A percentile compares a stretch with the other conserved stretches of the same genome.
Evolutionary conservation across 2,329 filamentous ascomycete genomes (phyloP).

Genomic region (Myriangium duriaei): DNA sequence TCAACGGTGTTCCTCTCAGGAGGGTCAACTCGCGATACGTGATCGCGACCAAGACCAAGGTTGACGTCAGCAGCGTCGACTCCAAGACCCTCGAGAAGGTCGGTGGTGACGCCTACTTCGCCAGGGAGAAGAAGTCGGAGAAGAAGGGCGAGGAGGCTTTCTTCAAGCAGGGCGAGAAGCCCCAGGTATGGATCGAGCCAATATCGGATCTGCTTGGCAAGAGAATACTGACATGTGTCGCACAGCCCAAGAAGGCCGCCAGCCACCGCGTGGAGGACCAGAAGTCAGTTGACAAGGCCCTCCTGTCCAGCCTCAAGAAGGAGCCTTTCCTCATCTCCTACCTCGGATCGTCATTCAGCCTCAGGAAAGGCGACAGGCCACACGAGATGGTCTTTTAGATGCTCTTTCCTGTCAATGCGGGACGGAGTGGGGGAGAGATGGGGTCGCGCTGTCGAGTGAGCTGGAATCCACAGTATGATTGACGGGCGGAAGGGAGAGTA

Average conservation of each 20-base stretch:
- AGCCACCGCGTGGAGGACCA: slow-evolving; percentile 91
- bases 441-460: slow-evolving; percentile 8
- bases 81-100: slow-evolving; percentile 63
- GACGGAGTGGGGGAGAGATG: slow-evolving; percentile 1
- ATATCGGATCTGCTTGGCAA: not conserved
- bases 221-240: slow-evolving; percentile 3
- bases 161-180: slow-evolving; percentile 98
- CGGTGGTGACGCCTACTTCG: slow-evolving; percentile 76
- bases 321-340: slow-evolving; percentile 87
- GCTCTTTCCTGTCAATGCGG: not conserved
- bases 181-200: slow-evolving; percentile 52
- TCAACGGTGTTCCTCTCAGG: slow-evolving; percentile 97
- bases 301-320: slow-evolving; percentile 96
- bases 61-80: slow-evolving; percentile 78
- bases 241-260: slow-evolving; percentile 73
- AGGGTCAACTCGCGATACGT: slow-evolving; percentile 87
- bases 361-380: slow-evolving; percentile 98
- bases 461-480: not conserved
- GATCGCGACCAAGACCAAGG: slow-evolving; percentile 77
- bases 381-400: slow-evolving; percentile 99
- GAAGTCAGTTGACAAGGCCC: slow-evolving; percentile 95
- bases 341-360: slow-evolving; percentile 91
- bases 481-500: not conserved
- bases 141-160: slow-evolving; percentile 97
- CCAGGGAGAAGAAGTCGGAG: slow-evolving; percentile 85